Conservation (phyloP, 2,329 filamentous ascomycete species). For the Cercospora sp. region DNA sequence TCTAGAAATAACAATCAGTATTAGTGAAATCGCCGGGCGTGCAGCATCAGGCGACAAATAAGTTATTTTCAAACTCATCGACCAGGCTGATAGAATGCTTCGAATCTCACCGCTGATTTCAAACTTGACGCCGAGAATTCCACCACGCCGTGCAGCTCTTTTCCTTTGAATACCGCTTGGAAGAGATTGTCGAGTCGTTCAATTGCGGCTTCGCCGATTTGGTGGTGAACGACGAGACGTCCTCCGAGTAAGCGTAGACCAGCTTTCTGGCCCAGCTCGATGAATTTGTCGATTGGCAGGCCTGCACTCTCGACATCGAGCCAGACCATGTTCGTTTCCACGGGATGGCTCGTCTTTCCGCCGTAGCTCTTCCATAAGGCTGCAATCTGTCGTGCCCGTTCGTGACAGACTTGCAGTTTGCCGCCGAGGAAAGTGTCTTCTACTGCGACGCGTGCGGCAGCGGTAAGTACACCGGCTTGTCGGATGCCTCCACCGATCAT, state of each 20-base stretch:
- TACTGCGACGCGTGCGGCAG: constrained; percentile 73
- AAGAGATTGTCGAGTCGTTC: constrained; percentile 59
- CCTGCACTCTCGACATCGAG: constrained; percentile 67
- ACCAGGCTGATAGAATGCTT: constrained; percentile 17
- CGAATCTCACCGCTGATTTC: constrained; percentile 19
- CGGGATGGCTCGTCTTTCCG: constrained; percentile 66
- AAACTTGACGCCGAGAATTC: constrained; percentile 17
- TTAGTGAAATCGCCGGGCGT: neutral
- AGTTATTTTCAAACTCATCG: constrained; percentile 11
- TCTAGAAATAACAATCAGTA: constrained; percentile 11
- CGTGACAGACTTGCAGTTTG: constrained; percentile 61
- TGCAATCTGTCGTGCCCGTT: constrained; percentile 62
- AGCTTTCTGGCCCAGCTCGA: constrained; percentile 56
- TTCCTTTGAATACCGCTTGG: constrained; percentile 38
- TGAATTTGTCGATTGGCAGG: constrained; percentile 54
- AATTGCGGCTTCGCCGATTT: constrained; percentile 68
- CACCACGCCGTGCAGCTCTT: constrained; percentile 29
- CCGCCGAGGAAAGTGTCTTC: constrained; percentile 76
- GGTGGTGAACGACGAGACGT: constrained; percentile 69
- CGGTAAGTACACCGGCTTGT: constrained; percentile 73
- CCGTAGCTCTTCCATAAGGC: constrained; percentile 68
- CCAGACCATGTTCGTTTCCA: constrained; percentile 94
- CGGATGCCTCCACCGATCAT: constrained; percentile 76
- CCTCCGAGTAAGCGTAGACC: constrained; percentile 59
- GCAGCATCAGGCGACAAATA: constrained; percentile 1